Evolutionary conservation across 306 rosid species (phyloP).

Genomic region (Vicia villosa): DNA sequence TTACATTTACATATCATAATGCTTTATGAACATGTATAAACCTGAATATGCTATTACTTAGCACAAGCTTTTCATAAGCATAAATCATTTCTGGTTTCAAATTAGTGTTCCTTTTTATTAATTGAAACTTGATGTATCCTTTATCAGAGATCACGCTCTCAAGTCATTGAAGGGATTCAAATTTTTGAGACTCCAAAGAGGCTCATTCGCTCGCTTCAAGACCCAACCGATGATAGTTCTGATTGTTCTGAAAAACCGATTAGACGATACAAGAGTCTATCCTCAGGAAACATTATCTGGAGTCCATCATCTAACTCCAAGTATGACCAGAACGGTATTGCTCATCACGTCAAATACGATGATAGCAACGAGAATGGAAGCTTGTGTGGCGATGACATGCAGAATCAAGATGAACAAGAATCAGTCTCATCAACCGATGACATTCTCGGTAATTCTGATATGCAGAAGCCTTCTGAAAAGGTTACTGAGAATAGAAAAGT

Average conservation of each 20-base stretch:
- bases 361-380: slow-evolving; percentile 45
- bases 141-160: slow-evolving; percentile 57
- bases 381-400: slow-evolving; percentile 43
- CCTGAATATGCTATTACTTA: no score
- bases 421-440: slow-evolving; percentile 76
- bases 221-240: slow-evolving; percentile 46
- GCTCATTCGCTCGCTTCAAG: slow-evolving; percentile 81
- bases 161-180: slow-evolving; percentile 44
- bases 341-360: slow-evolving; percentile 32
- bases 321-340: slow-evolving; percentile 41
- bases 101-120: slow-evolving; percentile 11
- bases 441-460: slow-evolving; percentile 40
- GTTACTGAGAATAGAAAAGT: slow-evolving; percentile 38
- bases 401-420: slow-evolving; percentile 57
- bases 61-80: no score
- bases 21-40: no score
- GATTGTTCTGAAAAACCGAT: slow-evolving; percentile 46
- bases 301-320: slow-evolving; percentile 50
- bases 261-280: slow-evolving; percentile 55
- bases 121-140: slow-evolving; percentile 25
- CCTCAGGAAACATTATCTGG: slow-evolving; percentile 56
- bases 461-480: slow-evolving; percentile 38
- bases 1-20: neutral
- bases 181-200: slow-evolving; percentile 73
- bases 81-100: slow-evolving; percentile 2